Conservation (phyloP, 805 yeast genomes). For the Yamadazyma takamatsuzukensis region DNA sequence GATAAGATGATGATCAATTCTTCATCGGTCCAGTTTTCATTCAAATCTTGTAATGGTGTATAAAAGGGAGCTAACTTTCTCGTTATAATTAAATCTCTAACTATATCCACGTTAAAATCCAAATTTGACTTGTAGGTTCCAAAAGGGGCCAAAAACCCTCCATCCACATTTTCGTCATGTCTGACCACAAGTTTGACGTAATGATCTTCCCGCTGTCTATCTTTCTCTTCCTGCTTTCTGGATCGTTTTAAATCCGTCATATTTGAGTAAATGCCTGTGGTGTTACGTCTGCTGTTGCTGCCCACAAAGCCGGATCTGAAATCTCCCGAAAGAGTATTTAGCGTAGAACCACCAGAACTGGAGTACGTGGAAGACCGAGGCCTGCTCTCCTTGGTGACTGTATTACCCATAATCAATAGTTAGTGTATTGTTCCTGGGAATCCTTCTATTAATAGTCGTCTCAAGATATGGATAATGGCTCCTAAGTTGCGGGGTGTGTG, state of each 20-base stretch:
- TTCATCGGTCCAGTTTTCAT: constrained; percentile 65
- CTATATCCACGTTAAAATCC: constrained; percentile 71
- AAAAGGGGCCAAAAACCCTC: constrained; percentile 89
- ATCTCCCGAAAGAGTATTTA: constrained; percentile 1
- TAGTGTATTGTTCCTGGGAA: too few species aligned
- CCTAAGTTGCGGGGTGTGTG: too few species aligned
- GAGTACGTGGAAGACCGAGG: constrained; percentile 26
- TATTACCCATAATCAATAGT: constrained; percentile 43
- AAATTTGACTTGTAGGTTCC: constrained; percentile 79
- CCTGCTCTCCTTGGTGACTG: constrained; percentile 38
- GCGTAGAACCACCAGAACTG: constrained; percentile 6
- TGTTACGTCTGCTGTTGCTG: constrained; percentile 8
- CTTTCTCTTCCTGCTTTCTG: constrained; percentile 50
- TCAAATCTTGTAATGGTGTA: constrained; percentile 81
- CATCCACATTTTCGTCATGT: constrained; percentile 76
- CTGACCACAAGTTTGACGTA: constrained; percentile 56
- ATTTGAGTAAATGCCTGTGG: constrained; percentile 6
- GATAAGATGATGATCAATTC: constrained; percentile 52
- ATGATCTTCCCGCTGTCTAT: constrained; percentile 49
- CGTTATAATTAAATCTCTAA: constrained; percentile 63
- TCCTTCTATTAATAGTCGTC: too few species aligned
- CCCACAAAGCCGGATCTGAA: constrained; percentile 1
- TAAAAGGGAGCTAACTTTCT: constrained; percentile 86
- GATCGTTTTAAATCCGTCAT: constrained; percentile 17
- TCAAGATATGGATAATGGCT: too few species aligned